Evolutionary conservation across 495 filamentous ascomycete species (phyloP), one percentile per base, ranked within the genome.

Genomic region (Zalerion maritima): DNA sequence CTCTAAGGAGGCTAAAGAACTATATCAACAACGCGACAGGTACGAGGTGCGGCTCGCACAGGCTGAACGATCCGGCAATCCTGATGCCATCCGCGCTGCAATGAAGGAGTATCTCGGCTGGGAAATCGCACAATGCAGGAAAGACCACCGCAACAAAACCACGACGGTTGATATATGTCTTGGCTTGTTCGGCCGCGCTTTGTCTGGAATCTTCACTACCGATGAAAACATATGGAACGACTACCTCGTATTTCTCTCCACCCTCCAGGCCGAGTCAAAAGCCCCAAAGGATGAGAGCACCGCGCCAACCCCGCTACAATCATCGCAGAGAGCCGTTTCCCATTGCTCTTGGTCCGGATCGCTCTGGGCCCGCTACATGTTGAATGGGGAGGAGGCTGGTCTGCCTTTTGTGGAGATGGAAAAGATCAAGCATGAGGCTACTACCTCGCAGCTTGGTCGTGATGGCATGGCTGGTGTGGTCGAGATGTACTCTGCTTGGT

Each of bases 331-430:
- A 29, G 83, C 81, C 10, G 86, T 81, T 2, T 67, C 75, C 10
- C 85, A 94, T 50, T 86, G 85, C 35, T 87, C 89, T 2, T 92
- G 83, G 80, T 91, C 81, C 10, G 86, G 89, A 13, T 64, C 71
- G 13, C 60, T 96, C 6, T 97, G 89, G 89, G 78, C 86, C 3
- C 73, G 84, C 37, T 83, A 84, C 35, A 72, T 97, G 11, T 53
- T 94, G 27, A 77, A 71, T 12, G 73, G 80, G 7, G 89, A 94
- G 55, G 69, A 73, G 18, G 76, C 78, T 30, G 67, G 71, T 10
- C 65, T 72, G 41, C 58, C 73, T 2, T 92, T 85, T 41, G 50
- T 72, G n/a, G 76, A 75, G 16, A 80, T 96, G 23, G 79, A 86
- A 37, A 61, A 73, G 19, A 83, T 94, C 46, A 97, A 97, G 48